Evolutionary conservation across 1,284 basidiomycete genomes (phyloP).

Genomic region (Heliocybe sulcata): DNA sequence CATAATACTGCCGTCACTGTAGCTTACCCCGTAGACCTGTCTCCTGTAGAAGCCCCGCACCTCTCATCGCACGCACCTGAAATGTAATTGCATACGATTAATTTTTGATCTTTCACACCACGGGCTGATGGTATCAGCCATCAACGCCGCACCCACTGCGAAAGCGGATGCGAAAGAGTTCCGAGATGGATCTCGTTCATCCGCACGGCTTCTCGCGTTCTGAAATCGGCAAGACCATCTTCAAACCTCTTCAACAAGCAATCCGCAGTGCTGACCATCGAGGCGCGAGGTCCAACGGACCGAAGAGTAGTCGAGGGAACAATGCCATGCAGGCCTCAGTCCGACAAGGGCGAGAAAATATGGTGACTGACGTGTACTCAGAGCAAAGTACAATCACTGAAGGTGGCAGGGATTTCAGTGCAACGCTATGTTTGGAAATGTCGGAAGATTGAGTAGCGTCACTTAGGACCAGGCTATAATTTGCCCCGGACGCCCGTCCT

Average conservation of each 20-base stretch:
- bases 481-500: slow-evolving; percentile 35
- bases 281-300: too few relatives aligned
- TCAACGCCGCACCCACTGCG: not conserved
- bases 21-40: not conserved
- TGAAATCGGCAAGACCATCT: not conserved
- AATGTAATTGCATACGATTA: not conserved
- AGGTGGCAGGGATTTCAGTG: not conserved
- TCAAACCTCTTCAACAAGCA: too few relatives aligned
- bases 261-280: too few relatives aligned
- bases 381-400: not conserved
- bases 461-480: slow-evolving; percentile 14
- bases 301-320: too few relatives aligned
- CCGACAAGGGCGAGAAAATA: too few relatives aligned
- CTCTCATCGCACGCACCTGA: not conserved
- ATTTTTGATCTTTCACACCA: not conserved
- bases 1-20: not conserved
- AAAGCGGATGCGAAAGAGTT: not conserved
- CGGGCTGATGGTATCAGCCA: not conserved
- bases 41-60: not conserved
- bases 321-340: too few relatives aligned
- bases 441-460: not conserved
- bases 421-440: too few relatives aligned
- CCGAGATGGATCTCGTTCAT: not conserved
- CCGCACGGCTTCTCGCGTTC: not conserved
- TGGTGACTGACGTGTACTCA: too few relatives aligned